A percentile compares a stretch with the other conserved stretches of the same genome.
These are phyloP conservation scores for Macroventuria anomochaeta DNA, from an alignment of 2,329 filamentous ascomycete species.

Conservation along the genomic window DNA sequence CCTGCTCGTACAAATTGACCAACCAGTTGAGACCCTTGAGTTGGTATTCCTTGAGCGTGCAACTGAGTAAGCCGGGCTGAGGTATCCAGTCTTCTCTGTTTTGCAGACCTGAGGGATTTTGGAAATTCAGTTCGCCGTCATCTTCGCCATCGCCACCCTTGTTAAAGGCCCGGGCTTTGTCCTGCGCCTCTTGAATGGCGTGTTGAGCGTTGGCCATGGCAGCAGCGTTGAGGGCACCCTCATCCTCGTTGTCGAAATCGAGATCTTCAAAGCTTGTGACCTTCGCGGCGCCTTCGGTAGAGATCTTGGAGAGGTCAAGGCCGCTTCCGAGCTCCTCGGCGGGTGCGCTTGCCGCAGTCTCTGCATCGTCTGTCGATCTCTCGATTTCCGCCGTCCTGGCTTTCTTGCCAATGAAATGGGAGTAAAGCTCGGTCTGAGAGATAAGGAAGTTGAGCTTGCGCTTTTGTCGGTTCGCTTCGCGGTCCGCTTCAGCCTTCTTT, in stretches of 20 bases:
- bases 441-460: constrained; percentile 99
- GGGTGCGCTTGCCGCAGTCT: constrained; percentile 54
- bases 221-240: constrained; percentile 77
- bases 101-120: constrained; percentile 94
- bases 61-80: constrained; percentile 91
- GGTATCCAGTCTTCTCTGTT: constrained; percentile 81
- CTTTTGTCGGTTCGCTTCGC: constrained; percentile 96
- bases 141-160: constrained; percentile 62
- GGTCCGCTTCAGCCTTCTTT: constrained; percentile 94
- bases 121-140: constrained; percentile 99
- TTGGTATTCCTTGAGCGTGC: constrained; percentile 97
- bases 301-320: constrained; percentile 56
- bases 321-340: constrained; percentile 50
- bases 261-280: constrained; percentile 94
- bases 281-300: constrained; percentile 65
- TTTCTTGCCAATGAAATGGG: constrained; percentile 99
- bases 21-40: constrained; percentile 99
- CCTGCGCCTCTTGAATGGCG: constrained; percentile 91
- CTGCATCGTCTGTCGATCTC: constrained; percentile 80
- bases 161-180: constrained; percentile 93
- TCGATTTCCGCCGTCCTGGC: constrained; percentile 98
- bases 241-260: constrained; percentile 94
- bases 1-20: constrained; percentile 97
- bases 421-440: constrained; percentile 97
- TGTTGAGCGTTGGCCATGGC: constrained; percentile 96